These are phyloP conservation scores for Cladosporium velox DNA, from an alignment of 2,329 filamentous ascomycete genomes.

Conservation along the genomic window DNA sequence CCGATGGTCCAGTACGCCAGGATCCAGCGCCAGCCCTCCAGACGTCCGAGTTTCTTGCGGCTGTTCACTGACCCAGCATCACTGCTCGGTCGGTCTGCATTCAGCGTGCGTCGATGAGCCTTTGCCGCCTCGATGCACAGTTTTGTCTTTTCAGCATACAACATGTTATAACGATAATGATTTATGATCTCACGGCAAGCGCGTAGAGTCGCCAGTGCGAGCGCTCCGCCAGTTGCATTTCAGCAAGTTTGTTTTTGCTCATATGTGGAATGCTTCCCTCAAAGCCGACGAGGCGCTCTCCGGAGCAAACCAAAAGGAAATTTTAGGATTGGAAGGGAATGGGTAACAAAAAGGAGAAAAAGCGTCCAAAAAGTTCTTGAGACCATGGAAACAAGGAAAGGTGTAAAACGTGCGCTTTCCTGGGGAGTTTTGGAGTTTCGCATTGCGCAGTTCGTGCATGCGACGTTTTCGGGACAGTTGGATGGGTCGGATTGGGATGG, in stretches of 20 bases:
- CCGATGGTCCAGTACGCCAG: slow-evolving; percentile 68
- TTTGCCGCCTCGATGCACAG: neutral
- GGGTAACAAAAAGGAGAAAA: neutral
- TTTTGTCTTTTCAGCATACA: slow-evolving; percentile 16
- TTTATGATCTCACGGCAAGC: slow-evolving; percentile 20
- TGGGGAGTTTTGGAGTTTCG: neutral
- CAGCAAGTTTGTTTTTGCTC: neutral
- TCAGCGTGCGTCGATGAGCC: slow-evolving; percentile 26
- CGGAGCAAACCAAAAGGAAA: slow-evolving; percentile 5
- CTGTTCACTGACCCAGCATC: slow-evolving; percentile 39
- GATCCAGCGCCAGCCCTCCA: slow-evolving; percentile 34
- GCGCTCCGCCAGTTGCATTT: slow-evolving; percentile 21
- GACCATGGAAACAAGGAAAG: neutral
- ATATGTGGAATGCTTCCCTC: slow-evolving; percentile 16
- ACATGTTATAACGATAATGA: slow-evolving; percentile 21
- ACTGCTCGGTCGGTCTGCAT: slow-evolving; percentile 29
- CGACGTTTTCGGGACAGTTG: neutral
- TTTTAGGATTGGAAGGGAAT: neutral
- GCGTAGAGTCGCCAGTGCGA: slow-evolving; percentile 20
- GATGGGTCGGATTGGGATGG: neutral
- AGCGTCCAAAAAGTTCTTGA: slow-evolving; percentile 16
- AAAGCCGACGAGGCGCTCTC: slow-evolving; percentile 12
- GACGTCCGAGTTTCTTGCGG: slow-evolving; percentile 35
- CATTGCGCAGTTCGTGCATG: neutral
- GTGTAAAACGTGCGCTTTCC: neutral